Base-by-base conservation (phyloP, 2,329 filamentous ascomycete genomes). In the Lithohypha guttulata region DNA sequence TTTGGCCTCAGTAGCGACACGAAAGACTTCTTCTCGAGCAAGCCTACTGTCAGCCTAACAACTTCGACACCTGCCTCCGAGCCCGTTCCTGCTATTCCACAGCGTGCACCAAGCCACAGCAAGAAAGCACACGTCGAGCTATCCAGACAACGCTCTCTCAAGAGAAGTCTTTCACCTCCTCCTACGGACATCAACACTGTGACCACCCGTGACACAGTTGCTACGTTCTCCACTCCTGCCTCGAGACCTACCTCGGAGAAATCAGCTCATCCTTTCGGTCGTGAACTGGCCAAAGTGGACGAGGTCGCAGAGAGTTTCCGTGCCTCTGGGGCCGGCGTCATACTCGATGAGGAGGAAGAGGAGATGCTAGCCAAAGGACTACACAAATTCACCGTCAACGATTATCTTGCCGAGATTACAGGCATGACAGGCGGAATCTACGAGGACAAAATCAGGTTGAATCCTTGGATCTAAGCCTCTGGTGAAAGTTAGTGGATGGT, bases 241-340 rank as follows among this genome's bases (percentile, higher is more conserved):
- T n/a, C n/a, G n/a, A n/a, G n/a, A n/a, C 34, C 55, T 55, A 39
- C 58, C 42, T 59, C 66, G 19, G 34, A 55, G 55, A 39, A 58
- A 42, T 59, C 66, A 20, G 51, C 61, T 31, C 76, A 91, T 58
- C 89, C 89, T 0, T 96, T 96, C 53, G 84, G 84, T 38, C 79
- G 81, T 35, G 91, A 98, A 61, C 68, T 96, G 38, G 85, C 84
- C 41, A 82, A 96, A 61, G 84, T 96, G 17, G 85, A 86, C 38
- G 91, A 96, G 61, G 73, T 95, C 11, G 89, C 81, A 0, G 91
- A 96, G 62, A 87, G 95, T 60, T 89, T 85, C 51, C 77, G 77
- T 28, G 69, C 77, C 20, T 10, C 4, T 15, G 57, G 73, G n/a
- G 66, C 77, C 31, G 35, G 39, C 14, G 43, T 44, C 25, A 10